A percentile compares a stretch with the other conserved stretches of the same genome.
Conservation (phyloP, 441 rosid genomes). For the Brassica balearica region DNA sequence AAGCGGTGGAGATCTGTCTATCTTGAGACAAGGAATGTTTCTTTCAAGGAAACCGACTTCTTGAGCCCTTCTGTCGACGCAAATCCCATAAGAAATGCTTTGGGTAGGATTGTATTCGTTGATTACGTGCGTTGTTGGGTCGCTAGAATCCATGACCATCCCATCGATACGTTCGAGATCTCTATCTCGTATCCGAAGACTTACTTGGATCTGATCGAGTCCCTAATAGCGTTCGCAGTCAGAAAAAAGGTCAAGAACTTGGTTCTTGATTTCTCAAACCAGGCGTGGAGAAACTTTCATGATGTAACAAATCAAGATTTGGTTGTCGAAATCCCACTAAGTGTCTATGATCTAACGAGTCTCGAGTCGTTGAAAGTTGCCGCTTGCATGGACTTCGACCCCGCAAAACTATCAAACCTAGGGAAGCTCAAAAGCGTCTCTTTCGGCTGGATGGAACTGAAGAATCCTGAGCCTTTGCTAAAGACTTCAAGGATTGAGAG, state of each 20-base stretch:
- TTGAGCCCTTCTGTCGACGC: no score
- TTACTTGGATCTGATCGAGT: no score
- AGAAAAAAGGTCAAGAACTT: background rate
- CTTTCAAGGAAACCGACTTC: no score
- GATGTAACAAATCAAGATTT: background rate
- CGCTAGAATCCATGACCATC: no score
- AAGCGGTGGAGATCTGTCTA: no score
- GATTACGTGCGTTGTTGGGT: background rate
- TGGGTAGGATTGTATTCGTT: background rate
- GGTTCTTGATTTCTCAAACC: background rate
- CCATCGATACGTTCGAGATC: no score
- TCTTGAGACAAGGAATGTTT: no score
- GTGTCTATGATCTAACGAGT: background rate
- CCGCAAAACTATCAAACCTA: slow-evolving; percentile 6
- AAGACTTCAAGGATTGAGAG: slow-evolving; percentile 45
- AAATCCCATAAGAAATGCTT: no score
- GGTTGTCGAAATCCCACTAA: slow-evolving; percentile 31
- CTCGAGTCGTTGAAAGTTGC: slow-evolving; percentile 46
- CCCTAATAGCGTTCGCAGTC: no score
- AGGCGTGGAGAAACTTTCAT: background rate
- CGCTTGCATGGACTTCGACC: slow-evolving; percentile 31
- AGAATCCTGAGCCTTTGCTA: background rate
- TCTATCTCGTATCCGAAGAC: no score
- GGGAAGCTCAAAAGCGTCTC: slow-evolving; percentile 14
- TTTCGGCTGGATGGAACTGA: background rate